A percentile compares a stretch with the other conserved stretches of the same genome.
Conservation (phyloP, 2,329 filamentous ascomycete species). For the Bimuria novae-zelandiae region DNA sequence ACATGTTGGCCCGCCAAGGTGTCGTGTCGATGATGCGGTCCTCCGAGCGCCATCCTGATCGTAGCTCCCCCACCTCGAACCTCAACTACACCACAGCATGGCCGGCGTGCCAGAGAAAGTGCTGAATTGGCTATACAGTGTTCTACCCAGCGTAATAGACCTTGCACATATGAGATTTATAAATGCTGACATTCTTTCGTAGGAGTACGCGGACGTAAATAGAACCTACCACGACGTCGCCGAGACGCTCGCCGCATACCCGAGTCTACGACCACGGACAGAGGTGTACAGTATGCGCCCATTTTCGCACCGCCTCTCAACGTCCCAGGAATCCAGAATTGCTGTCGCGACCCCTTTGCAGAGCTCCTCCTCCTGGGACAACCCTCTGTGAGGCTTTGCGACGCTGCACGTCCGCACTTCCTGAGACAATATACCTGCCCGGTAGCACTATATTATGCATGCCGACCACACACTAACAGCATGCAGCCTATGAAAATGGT, state of each 20-base stretch:
- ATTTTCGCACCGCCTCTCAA: not conserved
- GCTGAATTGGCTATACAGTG: constrained; percentile 93
- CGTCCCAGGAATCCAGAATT: not conserved
- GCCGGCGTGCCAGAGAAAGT: constrained; percentile 82
- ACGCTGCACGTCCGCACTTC: no score
- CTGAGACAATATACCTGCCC: no score
- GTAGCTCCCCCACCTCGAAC: constrained; percentile 34
- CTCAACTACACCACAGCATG: constrained; percentile 46
- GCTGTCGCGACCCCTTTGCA: not conserved
- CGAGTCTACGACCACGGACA: constrained; percentile 81
- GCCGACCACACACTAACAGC: constrained; percentile 22
- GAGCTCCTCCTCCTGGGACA: no score
- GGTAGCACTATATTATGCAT: not conserved
- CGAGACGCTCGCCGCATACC: constrained; percentile 76
- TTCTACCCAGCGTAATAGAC: constrained; percentile 62
- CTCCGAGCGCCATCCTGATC: constrained; percentile 12
- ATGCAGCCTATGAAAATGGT: constrained; percentile 83
- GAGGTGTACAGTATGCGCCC: constrained; percentile 84
- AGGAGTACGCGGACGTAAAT: constrained; percentile 95
- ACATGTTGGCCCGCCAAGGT: constrained; percentile 26
- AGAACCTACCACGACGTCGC: constrained; percentile 91
- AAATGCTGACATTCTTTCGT: constrained; percentile 4
- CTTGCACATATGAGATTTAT: not conserved
- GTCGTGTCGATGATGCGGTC: constrained; percentile 12
- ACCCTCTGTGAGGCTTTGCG: no score